These are phyloP conservation scores for Metrosideros polymorpha DNA, from an alignment of 441 rosid genomes.

Conservation along the genomic window DNA sequence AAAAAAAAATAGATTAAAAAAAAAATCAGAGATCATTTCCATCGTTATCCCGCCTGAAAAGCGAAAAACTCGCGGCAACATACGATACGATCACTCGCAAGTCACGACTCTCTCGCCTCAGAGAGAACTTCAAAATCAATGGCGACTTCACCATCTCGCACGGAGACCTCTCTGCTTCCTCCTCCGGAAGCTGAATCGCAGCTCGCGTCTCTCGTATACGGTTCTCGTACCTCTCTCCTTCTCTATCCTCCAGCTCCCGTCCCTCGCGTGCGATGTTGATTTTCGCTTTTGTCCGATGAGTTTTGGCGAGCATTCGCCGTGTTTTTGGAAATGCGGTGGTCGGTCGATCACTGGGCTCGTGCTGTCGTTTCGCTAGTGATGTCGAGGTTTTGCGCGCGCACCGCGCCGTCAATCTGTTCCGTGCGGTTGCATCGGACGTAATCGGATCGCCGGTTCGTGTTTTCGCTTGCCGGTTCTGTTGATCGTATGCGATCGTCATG, in stretches of 20 bases:
- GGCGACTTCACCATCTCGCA: conserved; percentile 35
- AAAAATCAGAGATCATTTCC: no score
- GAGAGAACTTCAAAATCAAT: conserved; percentile 16
- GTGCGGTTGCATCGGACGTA: neutral
- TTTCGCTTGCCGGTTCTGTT: neutral
- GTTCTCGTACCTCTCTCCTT: conserved; percentile 14
- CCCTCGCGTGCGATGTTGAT: neutral
- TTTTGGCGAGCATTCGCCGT: neutral
- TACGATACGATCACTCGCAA: neutral
- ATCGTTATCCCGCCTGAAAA: no score
- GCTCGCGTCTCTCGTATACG: conserved; percentile 59
- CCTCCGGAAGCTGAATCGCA: conserved; percentile 40
- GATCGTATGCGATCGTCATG: neutral
- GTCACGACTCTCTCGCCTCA: neutral
- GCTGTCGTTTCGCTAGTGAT: neutral
- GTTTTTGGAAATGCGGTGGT: neutral
- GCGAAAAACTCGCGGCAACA: neutral
- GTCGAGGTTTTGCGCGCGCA: neutral
- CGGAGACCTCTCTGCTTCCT: conserved; percentile 15
- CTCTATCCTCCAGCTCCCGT: neutral
- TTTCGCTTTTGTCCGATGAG: neutral
- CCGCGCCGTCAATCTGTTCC: no score
- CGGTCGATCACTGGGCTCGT: neutral
- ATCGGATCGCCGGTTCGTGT: neutral
- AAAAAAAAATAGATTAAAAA: no score